Evolutionary conservation across 2,329 filamentous ascomycete genomes (phyloP).

Genomic region (Leptodontidium sp.): DNA sequence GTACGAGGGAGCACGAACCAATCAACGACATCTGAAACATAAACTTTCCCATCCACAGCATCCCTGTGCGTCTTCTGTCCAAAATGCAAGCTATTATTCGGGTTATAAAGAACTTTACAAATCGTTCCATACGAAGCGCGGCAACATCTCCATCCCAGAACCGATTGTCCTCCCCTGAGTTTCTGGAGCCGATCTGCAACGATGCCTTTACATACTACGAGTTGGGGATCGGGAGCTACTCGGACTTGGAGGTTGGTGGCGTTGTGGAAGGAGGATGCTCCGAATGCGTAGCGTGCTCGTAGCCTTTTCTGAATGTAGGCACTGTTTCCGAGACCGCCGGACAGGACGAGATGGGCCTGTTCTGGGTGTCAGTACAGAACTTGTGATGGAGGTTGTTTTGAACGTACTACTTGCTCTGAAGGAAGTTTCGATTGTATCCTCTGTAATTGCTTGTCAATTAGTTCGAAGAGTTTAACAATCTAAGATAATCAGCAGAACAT

Average conservation of each 20-base stretch:
- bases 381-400: neutral
- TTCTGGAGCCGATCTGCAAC: conserved; percentile 34
- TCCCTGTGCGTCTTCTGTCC: conserved; percentile 25
- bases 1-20: conserved; percentile 18
- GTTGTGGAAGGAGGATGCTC: conserved; percentile 22
- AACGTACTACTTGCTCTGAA: conserved; percentile 29
- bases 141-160: conserved; percentile 31
- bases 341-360: conserved; percentile 51
- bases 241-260: conserved; percentile 28
- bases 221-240: conserved; percentile 37
- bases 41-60: conserved; percentile 32
- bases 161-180: conserved; percentile 26
- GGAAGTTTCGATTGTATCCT: conserved; percentile 28
- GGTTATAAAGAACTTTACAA: conserved; percentile 28
- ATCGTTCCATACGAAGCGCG: conserved; percentile 31
- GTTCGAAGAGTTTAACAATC: conserved; percentile 31
- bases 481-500: conserved; percentile 6
- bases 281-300: conserved; percentile 42
- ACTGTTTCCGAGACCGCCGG: conserved; percentile 53
- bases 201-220: conserved; percentile 38
- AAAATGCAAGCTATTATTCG: conserved; percentile 25
- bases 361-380: neutral
- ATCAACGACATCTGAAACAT: conserved; percentile 28
- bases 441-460: conserved; percentile 32
- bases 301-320: conserved; percentile 51